phyloP scores from a whole-genome alignment of 352 stramenopile genomes.

The Pythium rishiriense region DNA sequence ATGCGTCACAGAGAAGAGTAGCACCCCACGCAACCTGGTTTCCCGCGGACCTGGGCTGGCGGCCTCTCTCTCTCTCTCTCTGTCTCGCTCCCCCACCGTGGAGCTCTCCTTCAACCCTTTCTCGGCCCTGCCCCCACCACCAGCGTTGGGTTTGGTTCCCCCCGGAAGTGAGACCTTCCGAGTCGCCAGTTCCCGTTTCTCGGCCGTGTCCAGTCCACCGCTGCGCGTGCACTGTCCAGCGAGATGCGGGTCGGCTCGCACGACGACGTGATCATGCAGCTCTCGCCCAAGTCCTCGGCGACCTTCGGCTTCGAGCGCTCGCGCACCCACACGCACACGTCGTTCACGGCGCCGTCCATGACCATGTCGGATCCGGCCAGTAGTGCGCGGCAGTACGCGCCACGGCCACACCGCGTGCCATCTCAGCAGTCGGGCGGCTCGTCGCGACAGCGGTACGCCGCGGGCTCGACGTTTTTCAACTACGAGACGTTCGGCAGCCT shows the following conservation, averaged over 20 bases:
- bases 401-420: not conserved
- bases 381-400: not conserved
- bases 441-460: conserved; percentile 12
- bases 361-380: conserved; percentile 16
- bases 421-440: conserved; percentile 11
- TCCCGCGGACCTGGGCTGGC: not conserved
- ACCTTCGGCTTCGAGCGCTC: conserved; percentile 5
- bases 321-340: conserved; percentile 8
- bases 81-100: too few relatives aligned
- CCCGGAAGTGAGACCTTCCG: not conserved
- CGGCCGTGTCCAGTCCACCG: not conserved
- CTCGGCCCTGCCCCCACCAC: not conserved
- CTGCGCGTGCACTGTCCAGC: not conserved
- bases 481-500: conserved; percentile 32
- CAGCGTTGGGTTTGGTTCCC: not conserved
- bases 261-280: conserved; percentile 8
- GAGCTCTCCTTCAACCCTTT: not conserved
- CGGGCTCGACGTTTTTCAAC: conserved; percentile 30
- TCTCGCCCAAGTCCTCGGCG: conserved; percentile 9
- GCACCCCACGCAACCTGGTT: not conserved
- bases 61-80: not conserved
- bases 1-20: not conserved
- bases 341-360: conserved; percentile 16
- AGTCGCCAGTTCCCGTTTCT: too few relatives aligned
- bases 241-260: conserved; percentile 8